Base-by-base conservation (phyloP, 805 yeast species). In the Myxozyma neotropica region DNA sequence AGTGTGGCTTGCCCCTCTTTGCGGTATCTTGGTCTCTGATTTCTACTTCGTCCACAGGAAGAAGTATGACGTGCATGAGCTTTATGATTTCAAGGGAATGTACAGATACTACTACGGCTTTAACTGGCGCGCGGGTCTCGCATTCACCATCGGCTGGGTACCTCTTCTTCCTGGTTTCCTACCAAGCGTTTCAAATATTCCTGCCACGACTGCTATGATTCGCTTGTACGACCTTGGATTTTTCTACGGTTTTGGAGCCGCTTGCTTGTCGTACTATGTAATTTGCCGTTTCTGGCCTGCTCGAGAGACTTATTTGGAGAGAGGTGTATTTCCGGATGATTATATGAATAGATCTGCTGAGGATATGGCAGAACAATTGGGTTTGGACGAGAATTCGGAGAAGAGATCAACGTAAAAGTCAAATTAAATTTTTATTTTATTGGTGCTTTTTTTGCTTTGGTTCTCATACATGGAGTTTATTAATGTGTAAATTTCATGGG, bases 91-190 rank as follows among this genome's bases (percentile, higher is more conserved):
- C 1, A 61, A 68, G 6, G 77, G 79, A 6, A 72, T 71, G 31
- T 82, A 79, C 67, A 33, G 40, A 13, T 80, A 77, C 74, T 77
- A 77, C 68, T 61, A 70, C 33, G 84, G 84, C 8, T 49, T 76
- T 62, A 79, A 81, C 67, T 76, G 76, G 75, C 73, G 79, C 64
- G 75, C 77, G 15, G 54, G 76, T 12, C 49, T 72, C 3, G 71
- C 77, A 8, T 80, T 58, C 57, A 38, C 45, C 3, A 62, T 54
- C 33, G 74, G 73, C 46, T 59, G 70, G 63, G 68, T 67, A 21
- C 68, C 69, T 23, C 49, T 61, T 33, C 55, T 69, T 4, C 70
- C 71, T 10, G 71, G 71, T 15, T 62, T 62, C 55, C 47, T 67
- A n/a, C 57, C 66, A 49, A 36, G 42, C 13, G 68, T 67, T 21